Evolutionary conservation across 257 asterid species (phyloP).

Genomic region (Coffea canephora): DNA sequence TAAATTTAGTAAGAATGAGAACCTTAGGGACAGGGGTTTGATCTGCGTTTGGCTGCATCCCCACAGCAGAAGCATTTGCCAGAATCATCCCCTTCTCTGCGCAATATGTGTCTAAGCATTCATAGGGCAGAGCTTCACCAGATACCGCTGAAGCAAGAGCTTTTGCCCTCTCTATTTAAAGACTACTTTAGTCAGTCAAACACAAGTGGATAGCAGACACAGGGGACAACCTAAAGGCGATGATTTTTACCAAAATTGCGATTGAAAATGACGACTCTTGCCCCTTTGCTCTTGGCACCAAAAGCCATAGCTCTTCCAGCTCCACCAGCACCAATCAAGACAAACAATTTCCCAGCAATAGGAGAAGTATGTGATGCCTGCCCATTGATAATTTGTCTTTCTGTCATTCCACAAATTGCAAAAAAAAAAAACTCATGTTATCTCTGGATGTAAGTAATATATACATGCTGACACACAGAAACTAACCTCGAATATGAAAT

Average conservation of each 20-base stretch:
- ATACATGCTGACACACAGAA: not conserved
- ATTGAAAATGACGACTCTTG: constrained; percentile 65
- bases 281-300: constrained; percentile 72
- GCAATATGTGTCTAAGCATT: constrained; percentile 33
- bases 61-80: constrained; percentile 68
- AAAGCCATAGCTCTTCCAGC: constrained; percentile 77
- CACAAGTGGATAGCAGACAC: not conserved
- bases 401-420: constrained; percentile 27
- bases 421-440: constrained; percentile 6
- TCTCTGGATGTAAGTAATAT: not conserved
- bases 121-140: constrained; percentile 65
- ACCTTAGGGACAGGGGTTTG: constrained; percentile 68
- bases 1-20: not conserved
- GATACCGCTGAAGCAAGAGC: constrained; percentile 64
- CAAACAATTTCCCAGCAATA: constrained; percentile 56
- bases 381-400: constrained; percentile 25
- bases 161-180: constrained; percentile 53
- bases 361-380: constrained; percentile 43
- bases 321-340: constrained; percentile 81
- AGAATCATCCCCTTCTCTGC: constrained; percentile 70
- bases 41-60: constrained; percentile 58
- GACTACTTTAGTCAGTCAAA: constrained; percentile 11
- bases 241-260: constrained; percentile 50
- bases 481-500: not conserved
- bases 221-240: not conserved